phyloP scores from a whole-genome alignment of 305 asterid genomes.

The Rubia peregrina region DNA sequence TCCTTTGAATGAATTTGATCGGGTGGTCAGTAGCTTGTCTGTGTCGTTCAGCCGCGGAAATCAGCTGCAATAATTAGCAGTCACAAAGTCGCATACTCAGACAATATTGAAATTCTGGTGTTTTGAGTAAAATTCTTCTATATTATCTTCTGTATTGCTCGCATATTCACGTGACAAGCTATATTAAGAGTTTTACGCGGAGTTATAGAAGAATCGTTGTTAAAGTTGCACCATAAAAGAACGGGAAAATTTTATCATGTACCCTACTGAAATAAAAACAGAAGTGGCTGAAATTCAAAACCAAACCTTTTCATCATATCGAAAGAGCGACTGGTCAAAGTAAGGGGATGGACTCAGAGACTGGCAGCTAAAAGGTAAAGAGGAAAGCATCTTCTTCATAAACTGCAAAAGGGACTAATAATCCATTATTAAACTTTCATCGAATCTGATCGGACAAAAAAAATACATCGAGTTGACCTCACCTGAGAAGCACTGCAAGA shows the following conservation, averaged over 20 bases:
- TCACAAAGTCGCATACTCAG: background rate
- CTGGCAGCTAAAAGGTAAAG: constrained; percentile 74
- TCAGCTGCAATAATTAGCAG: constrained; percentile 48
- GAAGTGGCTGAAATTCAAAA: constrained; percentile 12
- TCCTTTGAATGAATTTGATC: constrained; percentile 80
- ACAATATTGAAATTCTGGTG: background rate
- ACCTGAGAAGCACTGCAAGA: constrained; percentile 80
- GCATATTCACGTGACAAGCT: too few relatives aligned
- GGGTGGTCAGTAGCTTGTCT: constrained; percentile 90
- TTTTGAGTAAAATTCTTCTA: too few relatives aligned
- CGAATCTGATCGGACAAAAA: background rate
- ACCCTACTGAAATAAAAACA: background rate
- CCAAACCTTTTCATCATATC: constrained; percentile 89
- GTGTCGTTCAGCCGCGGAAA: constrained; percentile 86
- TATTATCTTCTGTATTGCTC: too few relatives aligned
- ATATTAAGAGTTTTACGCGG: too few relatives aligned
- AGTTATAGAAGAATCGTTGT: too few relatives aligned
- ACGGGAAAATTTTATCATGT: too few relatives aligned
- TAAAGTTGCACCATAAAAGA: too few relatives aligned
- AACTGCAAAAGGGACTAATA: constrained; percentile 46
- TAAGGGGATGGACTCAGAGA: constrained; percentile 92
- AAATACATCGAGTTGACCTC: background rate
- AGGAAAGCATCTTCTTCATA: constrained; percentile 69
- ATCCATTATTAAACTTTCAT: background rate
- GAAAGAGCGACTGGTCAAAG: constrained; percentile 85